Base-by-base conservation (phyloP, 257 asterid genomes). In the Nemophila menziesii region DNA sequence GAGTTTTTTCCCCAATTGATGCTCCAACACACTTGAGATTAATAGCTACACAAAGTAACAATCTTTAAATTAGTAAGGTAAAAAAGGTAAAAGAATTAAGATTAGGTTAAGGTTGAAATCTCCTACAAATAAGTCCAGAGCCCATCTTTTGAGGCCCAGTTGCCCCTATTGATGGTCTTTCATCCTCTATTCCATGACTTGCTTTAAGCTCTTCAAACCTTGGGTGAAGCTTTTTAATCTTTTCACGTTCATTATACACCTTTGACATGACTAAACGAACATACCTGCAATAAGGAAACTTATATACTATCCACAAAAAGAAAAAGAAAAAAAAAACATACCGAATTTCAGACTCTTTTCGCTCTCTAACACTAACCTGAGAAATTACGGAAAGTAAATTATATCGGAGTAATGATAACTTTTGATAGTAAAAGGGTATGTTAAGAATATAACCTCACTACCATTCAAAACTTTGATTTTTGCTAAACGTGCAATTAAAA, bases 341-440 rank as follows among this genome's bases (percentile, higher is more conserved):
- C 95, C 98, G 77, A 49, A 90, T 90, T 61, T 90, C 98, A 19
- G 98, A 85, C 48, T 90, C 98, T 65, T 77, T 85, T 19, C 98
- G 79, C 67, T 90, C 98, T 55, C 89, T 73, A 44, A 75, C 73
- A 68, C 78, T 67, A 63, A 90, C 70, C 98, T 85, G 83, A 36
- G 39, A 33, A 49, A 49, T 16, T 18, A 14, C 33, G 38, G 22
- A 43, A 37, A 66, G 48, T 51, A 57, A 29, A 29, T 29, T 13
- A 29, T 5, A 29, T 29, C 36, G 12, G 36, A 29, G 9, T 24
- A 34, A 57, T 56, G 47, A 52, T 57, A 39, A 62, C 41, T 43
- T 41, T 42, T 43, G 48, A 43, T 19, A 12, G 5, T 15, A 46
- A 44, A 52, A 29, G 22, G 39, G 12, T 9, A 46, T 34, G 43